Evolutionary conservation across 139 green algal species (phyloP).

Genomic region (Astrephomene gubernaculifera): DNA sequence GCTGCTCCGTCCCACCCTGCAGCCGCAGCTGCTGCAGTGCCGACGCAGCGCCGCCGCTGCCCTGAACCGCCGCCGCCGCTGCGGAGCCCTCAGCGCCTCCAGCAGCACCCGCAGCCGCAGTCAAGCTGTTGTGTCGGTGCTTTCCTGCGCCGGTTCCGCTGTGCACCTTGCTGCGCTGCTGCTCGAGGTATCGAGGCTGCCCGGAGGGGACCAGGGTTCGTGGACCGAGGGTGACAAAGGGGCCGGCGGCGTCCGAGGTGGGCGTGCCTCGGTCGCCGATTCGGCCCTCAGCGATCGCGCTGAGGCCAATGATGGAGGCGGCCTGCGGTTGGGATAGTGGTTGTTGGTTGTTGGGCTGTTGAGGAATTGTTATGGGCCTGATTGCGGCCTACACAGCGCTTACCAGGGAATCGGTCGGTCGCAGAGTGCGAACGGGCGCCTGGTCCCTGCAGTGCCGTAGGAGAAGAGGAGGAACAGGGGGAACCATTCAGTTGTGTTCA

Average conservation of each 20-base stretch:
- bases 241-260: background rate
- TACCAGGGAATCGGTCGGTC: constrained; percentile 16
- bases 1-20: background rate
- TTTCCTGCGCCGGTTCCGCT: background rate
- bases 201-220: background rate
- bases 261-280: background rate
- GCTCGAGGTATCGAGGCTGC: background rate
- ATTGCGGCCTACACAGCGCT: too few species aligned
- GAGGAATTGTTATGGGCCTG: too few species aligned
- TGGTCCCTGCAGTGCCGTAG: background rate
- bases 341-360: too few species aligned
- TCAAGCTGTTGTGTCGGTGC: background rate
- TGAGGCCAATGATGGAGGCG: constrained; percentile 13
- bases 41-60: background rate
- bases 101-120: background rate
- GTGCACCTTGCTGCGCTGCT: too few species aligned
- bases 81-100: background rate
- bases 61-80: background rate
- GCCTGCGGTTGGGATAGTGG: background rate
- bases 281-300: background rate
- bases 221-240: too few species aligned
- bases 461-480: background rate
- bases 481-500: too few species aligned
- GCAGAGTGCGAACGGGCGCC: background rate
- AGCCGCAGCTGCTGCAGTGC: background rate